Percentiles rank a stretch among this genome's conserved stretches.
Conservation (phyloP, 2,329 filamentous ascomycete genomes). For the Nakataea oryzae region DNA sequence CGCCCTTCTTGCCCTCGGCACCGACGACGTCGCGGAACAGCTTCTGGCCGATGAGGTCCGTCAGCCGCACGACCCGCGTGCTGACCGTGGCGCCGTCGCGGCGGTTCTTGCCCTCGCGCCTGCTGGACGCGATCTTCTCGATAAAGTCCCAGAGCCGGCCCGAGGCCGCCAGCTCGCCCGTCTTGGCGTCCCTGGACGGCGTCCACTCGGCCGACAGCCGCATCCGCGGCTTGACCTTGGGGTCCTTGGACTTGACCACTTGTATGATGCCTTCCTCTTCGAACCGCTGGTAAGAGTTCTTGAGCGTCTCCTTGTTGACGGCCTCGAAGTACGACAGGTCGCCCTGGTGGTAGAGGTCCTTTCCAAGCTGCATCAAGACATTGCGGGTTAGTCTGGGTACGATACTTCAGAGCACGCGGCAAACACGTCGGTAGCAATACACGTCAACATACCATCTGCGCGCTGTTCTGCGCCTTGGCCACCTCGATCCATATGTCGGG, state of each 20-base stretch:
- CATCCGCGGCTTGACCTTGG: constrained; percentile 50
- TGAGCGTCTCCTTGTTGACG: constrained; percentile 95
- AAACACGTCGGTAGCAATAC: background rate
- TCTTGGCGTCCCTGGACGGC: constrained; percentile 52
- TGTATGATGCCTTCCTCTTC: constrained; percentile 84
- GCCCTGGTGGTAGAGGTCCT: constrained; percentile 94
- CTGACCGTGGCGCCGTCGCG: constrained; percentile 87
- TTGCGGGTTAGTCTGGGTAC: constrained; percentile 8
- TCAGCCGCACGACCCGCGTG: constrained; percentile 66
- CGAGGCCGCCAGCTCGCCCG: constrained; percentile 51
- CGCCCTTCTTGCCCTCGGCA: constrained; percentile 22
- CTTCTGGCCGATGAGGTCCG: constrained; percentile 59
- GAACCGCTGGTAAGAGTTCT: constrained; percentile 82
- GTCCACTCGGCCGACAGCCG: constrained; percentile 67
- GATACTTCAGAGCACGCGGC: background rate
- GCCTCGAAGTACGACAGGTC: constrained; percentile 96
- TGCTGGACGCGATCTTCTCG: constrained; percentile 70
- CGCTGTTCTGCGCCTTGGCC: constrained; percentile 67
- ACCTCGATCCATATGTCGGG: constrained; percentile 70
- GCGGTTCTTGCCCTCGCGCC: constrained; percentile 90
- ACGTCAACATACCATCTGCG: constrained; percentile 55
- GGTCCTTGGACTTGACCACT: constrained; percentile 57
- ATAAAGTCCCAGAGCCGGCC: constrained; percentile 88
- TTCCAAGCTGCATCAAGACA: constrained; percentile 58
- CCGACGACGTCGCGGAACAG: constrained; percentile 52